Evolutionary conservation across 1,139 yeast species (phyloP).

Genomic region (Hyphopichia fennica): DNA sequence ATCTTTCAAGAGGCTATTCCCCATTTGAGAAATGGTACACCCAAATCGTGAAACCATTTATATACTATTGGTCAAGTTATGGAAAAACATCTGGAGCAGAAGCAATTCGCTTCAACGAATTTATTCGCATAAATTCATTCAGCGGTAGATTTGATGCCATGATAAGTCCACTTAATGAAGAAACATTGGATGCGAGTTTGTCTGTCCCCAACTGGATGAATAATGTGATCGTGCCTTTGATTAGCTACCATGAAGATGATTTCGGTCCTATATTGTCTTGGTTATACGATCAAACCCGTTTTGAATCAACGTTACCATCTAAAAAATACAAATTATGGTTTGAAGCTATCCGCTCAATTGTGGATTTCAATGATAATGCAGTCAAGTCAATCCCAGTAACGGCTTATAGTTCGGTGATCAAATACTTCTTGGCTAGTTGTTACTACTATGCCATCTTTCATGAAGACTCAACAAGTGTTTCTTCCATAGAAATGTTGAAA

Average conservation of each 20-base stretch:
- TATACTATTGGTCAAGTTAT: slow-evolving; percentile 30
- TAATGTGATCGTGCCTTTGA: slow-evolving; percentile 32
- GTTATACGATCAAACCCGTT: slow-evolving; percentile 18
- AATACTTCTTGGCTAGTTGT: slow-evolving; percentile 24
- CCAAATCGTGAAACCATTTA: slow-evolving; percentile 30
- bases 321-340: slow-evolving; percentile 27
- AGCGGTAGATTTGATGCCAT: slow-evolving; percentile 20
- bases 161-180: slow-evolving; percentile 20
- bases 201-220: slow-evolving; percentile 25
- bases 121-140: slow-evolving; percentile 11
- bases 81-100: slow-evolving; percentile 15
- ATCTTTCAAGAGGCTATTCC: slow-evolving; percentile 11
- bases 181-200: slow-evolving; percentile 12
- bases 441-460: slow-evolving; percentile 25
- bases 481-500: slow-evolving; percentile 30
- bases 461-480: slow-evolving; percentile 10
- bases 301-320: slow-evolving; percentile 4
- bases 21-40: slow-evolving; percentile 28
- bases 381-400: background rate
- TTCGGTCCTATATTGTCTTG: slow-evolving; percentile 27
- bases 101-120: slow-evolving; percentile 10
- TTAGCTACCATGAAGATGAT: slow-evolving; percentile 19
- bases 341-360: slow-evolving; percentile 18
- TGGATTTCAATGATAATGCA: slow-evolving; percentile 6
- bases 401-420: slow-evolving; percentile 11